Percentiles rank a stretch among this genome's conserved stretches.
These are phyloP conservation scores for Rhodotorula diobovata DNA, from an alignment of 768 basidiomycete genomes.

Conservation along the genomic window DNA sequence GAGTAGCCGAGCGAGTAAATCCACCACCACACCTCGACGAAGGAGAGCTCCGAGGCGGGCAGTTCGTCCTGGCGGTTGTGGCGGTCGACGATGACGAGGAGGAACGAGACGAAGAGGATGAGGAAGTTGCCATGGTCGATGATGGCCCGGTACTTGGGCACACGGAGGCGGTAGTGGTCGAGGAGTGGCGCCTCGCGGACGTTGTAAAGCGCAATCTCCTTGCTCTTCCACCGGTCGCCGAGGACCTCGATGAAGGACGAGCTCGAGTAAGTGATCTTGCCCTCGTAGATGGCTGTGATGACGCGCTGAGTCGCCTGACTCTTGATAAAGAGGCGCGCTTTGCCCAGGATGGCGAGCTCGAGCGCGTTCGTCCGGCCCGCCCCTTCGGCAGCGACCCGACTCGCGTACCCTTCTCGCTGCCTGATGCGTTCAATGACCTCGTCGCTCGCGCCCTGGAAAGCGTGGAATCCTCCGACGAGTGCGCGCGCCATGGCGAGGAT, in stretches of 20 bases:
- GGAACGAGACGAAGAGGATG: conserved; percentile 36
- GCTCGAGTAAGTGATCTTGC: conserved; percentile 49
- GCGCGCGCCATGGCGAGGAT: conserved; percentile 34
- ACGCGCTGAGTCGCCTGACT: conserved; percentile 36
- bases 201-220: conserved; percentile 50
- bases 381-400: conserved; percentile 35
- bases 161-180: conserved; percentile 38
- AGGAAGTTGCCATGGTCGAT: conserved; percentile 31
- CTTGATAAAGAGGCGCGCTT: conserved; percentile 45
- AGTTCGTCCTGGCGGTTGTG: conserved; percentile 16
- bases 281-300: conserved; percentile 47
- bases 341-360: conserved; percentile 34
- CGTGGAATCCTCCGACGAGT: conserved; percentile 35
- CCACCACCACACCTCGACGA: conserved; percentile 34
- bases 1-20: conserved; percentile 40
- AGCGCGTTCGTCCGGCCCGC: conserved; percentile 36
- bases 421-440: conserved; percentile 33
- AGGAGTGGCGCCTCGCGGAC: conserved; percentile 49
- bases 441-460: conserved; percentile 37
- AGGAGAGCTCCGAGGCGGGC: conserved; percentile 13
- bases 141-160: conserved; percentile 32
- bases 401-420: conserved; percentile 47
- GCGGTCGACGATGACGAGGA: conserved; percentile 37
- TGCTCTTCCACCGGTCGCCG: conserved; percentile 49
- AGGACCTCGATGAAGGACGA: conserved; percentile 44